Evolutionary conservation across 441 rosid species (phyloP).

Genomic region (Croton setiger): DNA sequence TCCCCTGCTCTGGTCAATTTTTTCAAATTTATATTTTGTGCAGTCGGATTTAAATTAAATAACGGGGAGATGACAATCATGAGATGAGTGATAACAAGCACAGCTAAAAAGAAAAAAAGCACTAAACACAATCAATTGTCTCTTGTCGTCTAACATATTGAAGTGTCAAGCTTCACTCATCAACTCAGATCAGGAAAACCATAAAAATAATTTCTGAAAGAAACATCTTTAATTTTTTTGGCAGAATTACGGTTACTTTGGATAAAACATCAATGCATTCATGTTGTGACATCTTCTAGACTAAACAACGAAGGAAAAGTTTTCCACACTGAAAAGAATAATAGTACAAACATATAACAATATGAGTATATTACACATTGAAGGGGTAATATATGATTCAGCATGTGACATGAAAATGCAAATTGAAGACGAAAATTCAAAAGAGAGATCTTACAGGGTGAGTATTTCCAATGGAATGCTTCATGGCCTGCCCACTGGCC

Average conservation of each 20-base stretch:
- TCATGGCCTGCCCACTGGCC: conserved; percentile 76
- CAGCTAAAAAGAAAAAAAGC: not conserved
- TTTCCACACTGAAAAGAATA: not conserved
- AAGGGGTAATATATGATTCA: not conserved
- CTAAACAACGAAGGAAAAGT: too few relatives aligned
- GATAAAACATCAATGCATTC: not conserved
- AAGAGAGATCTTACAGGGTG: conserved; percentile 62
- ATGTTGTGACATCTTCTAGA: not conserved
- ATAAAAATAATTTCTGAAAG: not conserved
- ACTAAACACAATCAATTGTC: not conserved
- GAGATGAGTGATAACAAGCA: not conserved
- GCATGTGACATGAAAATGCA: not conserved
- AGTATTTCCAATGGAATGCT: conserved; percentile 69
- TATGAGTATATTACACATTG: not conserved
- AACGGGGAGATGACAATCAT: not conserved
- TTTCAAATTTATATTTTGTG: not conserved
- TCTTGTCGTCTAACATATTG: not conserved
- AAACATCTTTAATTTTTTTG: not conserved
- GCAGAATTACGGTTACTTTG: not conserved
- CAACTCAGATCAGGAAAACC: not conserved
- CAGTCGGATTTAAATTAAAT: not conserved
- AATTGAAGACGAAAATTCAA: not conserved
- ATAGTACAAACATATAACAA: not conserved
- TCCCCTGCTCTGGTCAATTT: not conserved
- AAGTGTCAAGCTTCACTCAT: not conserved